Base-by-base conservation (phyloP, 2,329 filamentous ascomycete genomes). In the Rhinocladiella similis region DNA sequence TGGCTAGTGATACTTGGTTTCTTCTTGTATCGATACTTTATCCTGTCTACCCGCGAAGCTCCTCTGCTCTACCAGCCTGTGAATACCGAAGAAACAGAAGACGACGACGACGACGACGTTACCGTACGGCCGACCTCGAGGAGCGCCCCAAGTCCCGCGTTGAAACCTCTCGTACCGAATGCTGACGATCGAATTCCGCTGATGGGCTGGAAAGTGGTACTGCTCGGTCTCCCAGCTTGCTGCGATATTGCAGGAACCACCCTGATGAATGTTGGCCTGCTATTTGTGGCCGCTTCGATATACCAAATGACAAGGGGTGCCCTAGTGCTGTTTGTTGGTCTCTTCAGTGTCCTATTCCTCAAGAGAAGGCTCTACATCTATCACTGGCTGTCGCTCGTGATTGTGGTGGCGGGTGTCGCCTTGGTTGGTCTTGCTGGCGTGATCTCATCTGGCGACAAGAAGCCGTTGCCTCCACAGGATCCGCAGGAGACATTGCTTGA, bases 291-390 rank as follows among this genome's bases (percentile, higher is more conserved):
- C 12, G 91, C 94, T 1, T 95, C 90, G 59, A 97, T 99, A 68
- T 99, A 97, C 75, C 94, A 99, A 76, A 99, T 99, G 94, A 97
- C 93, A 1, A 82, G 94, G 57, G 94, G 94, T 7, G 94, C 94
- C 0, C 80, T 99, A 41, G 93, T 99, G 2, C 81, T 99, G 5
- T 99, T 99, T 66, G 94, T 99, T 18, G 94, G 94, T 0, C 77
- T 97, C 0, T 97, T 99, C 76, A 96, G 91, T 68, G 92, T 99
- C 25, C 68, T 96, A 12, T 97, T 99, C 72, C 79, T 99, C 55
- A 87, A 85, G 67, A 84, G 91, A 47, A 87, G 84, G 65, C 80
- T 99, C 33, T 83, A 86, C 59, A 70, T 89, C n/a, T 97, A 93
- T 77, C 94, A 99, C 72, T 99, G 94, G 94, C 77, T 90, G 56